Percentiles rank a stretch among this genome's conserved stretches.
Evolutionary conservation across 192 early-diverging fungal genomes (phyloP).

Genomic region (Cladochytrium replicatum): DNA sequence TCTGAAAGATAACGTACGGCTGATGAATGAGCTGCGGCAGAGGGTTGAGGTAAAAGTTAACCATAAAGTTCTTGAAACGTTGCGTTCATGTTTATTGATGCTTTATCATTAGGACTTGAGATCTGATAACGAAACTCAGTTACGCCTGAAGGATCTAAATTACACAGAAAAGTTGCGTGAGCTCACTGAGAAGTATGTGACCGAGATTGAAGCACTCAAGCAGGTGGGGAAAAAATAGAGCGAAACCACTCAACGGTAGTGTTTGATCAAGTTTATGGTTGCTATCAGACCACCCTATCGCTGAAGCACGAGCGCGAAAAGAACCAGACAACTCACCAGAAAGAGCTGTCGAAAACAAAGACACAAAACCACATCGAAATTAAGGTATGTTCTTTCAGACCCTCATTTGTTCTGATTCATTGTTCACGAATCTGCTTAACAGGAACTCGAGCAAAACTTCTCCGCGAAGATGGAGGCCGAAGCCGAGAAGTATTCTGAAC

Average conservation of each 20-base stretch:
- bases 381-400: not conserved
- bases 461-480: conserved; percentile 35
- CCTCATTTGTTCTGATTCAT: not conserved
- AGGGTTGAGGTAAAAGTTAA: conserved; percentile 24
- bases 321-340: conserved; percentile 18
- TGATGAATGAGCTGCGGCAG: conserved; percentile 29
- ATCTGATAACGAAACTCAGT: conserved; percentile 36
- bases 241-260: not conserved
- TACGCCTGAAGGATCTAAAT: conserved; percentile 35
- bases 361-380: conserved; percentile 19
- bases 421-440: too few relatives aligned
- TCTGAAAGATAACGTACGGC: conserved; percentile 26
- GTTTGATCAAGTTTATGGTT: not conserved
- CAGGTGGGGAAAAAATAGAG: conserved; percentile 16
- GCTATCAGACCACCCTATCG: not conserved
- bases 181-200: conserved; percentile 32
- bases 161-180: conserved; percentile 38
- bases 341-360: conserved; percentile 19
- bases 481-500: conserved; percentile 24
- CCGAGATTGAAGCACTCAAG: conserved; percentile 40
- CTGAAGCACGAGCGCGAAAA: conserved; percentile 21
- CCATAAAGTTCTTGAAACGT: too few relatives aligned
- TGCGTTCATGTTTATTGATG: conserved; percentile 2
- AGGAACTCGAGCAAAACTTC: conserved; percentile 25
- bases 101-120: conserved; percentile 35